Evolutionary conservation across 75 land plant genomes (phyloP).

Genomic region (Picea sitchensis): DNA sequence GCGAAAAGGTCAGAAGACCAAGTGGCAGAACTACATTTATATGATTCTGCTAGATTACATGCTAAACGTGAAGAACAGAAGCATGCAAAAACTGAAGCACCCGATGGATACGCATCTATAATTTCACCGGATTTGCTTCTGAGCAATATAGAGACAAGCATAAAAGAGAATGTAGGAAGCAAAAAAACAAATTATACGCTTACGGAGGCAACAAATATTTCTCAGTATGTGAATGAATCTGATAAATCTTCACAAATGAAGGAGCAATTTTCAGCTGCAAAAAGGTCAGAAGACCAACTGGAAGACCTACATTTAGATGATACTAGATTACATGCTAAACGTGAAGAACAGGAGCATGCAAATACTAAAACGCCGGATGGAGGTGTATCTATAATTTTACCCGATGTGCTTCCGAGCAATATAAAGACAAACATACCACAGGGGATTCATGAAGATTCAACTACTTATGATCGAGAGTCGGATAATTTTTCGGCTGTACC

Average conservation of each 20-base stretch:
- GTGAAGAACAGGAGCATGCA: background rate
- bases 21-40: background rate
- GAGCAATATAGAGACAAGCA: no score
- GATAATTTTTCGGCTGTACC: background rate
- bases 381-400: background rate
- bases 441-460: background rate
- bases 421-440: background rate
- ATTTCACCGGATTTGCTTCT: background rate
- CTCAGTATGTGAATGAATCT: background rate
- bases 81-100: background rate
- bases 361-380: background rate
- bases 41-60: background rate
- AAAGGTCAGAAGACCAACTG: constrained; percentile 3
- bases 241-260: background rate
- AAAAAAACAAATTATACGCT: no score
- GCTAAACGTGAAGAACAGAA: background rate
- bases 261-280: background rate
- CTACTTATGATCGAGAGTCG: background rate
- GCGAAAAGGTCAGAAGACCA: background rate
- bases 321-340: background rate
- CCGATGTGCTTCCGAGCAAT: background rate
- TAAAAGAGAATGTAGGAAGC: no score
- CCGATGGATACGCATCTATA: background rate
- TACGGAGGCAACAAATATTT: no score
- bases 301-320: background rate